Conservation (phyloP, 768 basidiomycete species). For the Mycena kentingensis region DNA sequence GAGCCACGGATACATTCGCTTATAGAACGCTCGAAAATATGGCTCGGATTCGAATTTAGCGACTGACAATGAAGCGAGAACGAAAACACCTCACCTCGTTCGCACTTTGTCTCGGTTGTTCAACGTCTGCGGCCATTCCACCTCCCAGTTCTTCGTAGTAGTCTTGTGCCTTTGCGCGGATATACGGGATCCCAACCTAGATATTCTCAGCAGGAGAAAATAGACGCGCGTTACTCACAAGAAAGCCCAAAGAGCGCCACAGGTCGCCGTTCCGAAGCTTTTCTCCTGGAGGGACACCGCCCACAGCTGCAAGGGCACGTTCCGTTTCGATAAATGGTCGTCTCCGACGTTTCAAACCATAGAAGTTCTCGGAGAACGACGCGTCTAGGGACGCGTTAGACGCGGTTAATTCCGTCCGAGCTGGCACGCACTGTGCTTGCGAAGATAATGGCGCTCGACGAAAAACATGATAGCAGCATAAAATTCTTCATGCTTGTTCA, state of each 20-base stretch:
- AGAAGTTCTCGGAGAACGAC: constrained; percentile 95
- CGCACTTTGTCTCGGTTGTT: constrained; percentile 51
- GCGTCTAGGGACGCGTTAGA: constrained; percentile 57
- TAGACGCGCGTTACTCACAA: constrained; percentile 54
- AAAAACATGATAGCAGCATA: constrained; percentile 87
- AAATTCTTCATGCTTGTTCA: constrained; percentile 96
- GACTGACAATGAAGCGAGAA: constrained; percentile 8
- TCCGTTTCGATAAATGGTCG: constrained; percentile 71
- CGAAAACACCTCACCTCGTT: constrained; percentile 43
- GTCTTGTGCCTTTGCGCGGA: constrained; percentile 87
- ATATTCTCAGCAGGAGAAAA: not conserved
- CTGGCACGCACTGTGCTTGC: constrained; percentile 67
- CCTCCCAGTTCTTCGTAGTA: constrained; percentile 91
- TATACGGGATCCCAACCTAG: constrained; percentile 86
- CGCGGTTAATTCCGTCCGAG: not conserved
- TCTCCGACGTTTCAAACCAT: constrained; percentile 82
- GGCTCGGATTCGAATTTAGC: constrained; percentile 51
- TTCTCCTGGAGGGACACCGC: constrained; percentile 64
- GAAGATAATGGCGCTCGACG: constrained; percentile 89
- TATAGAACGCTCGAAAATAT: constrained; percentile 64
- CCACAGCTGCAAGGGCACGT: constrained; percentile 66
- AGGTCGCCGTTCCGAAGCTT: constrained; percentile 68
- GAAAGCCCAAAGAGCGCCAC: constrained; percentile 73
- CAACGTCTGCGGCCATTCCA: constrained; percentile 67
- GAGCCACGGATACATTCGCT: constrained; percentile 76